Base-by-base conservation (phyloP, 2,329 filamentous ascomycete species). In the Colletotrichum truncatum region DNA sequence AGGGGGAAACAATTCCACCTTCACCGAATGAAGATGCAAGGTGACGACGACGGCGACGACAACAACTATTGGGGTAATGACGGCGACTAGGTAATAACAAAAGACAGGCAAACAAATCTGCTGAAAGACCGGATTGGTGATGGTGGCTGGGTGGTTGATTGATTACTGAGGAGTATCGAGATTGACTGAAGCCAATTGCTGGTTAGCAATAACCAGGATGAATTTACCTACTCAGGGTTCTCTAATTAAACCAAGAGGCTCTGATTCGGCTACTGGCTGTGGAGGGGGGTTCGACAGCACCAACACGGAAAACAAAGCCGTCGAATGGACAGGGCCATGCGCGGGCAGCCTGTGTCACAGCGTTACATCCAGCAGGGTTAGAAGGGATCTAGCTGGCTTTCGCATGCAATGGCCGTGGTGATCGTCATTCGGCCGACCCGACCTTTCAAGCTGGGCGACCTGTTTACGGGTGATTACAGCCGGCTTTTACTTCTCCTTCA, bases 401-500 rank as follows among this genome's bases (percentile, higher is more conserved):
- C 41, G 25, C 10, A 30, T 49, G 43, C 26, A 48, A 25, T 61
- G 39, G 21, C 21, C 28, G 43, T 49, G 41, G 41, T 55, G 62
- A 65, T 65, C 62, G 34, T 51, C 57, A 65, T 65, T 62, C 57
- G 57, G 62, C 57, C 57, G 57, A 51, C 57, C 49, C 11, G 48
- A 49, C 62, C 51, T 61, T n/a, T 54, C 25, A 14, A 43, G 56
- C 32, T 52, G 23, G 56, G 45, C 51, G 25, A 16, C 23, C 34
- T 41, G 51, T 34, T 56, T 45, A 45, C 28, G 57, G 28, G 26
- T 36, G 28, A 45, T 57, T 48, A 12, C 23, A 18, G 25, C 39
- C 39, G 14, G 28, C 14, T 51, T n/a, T 9, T 23, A 30, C 48
- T 51, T 12, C 30, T 36, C 28, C 16, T n/a, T 9, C 28, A 4